A percentile compares a stretch with the other conserved stretches of the same genome.
Evolutionary conservation across 202 grass and related monocot species (phyloP).

Genomic region (Miscanthus sacchariflorus): DNA sequence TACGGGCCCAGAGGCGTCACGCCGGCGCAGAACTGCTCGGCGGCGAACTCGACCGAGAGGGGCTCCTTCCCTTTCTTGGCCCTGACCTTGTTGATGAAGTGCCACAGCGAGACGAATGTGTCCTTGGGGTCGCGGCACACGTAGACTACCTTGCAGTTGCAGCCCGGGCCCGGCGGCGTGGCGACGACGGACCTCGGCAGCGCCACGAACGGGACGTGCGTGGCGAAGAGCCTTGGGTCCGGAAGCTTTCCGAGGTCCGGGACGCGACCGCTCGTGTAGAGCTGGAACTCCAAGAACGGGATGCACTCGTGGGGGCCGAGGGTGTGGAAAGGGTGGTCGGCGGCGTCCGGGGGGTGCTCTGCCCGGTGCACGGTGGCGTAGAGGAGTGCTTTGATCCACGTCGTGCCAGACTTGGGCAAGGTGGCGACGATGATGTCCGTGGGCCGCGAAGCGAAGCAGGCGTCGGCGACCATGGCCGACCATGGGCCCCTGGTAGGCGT

Average conservation of each 20-base stretch:
- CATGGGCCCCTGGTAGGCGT: too few relatives aligned
- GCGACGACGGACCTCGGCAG: slow-evolving; percentile 18
- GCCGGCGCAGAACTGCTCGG: slow-evolving; percentile 17
- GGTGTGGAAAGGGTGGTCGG: slow-evolving; percentile 22
- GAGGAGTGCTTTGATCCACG: slow-evolving; percentile 57
- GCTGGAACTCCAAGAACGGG: slow-evolving; percentile 16
- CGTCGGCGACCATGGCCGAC: neutral
- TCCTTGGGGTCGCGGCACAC: slow-evolving; percentile 58
- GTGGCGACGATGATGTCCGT: slow-evolving; percentile 54
- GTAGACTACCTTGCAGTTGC: slow-evolving; percentile 50
- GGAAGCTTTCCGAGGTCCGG: slow-evolving; percentile 40
- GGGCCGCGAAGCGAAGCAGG: slow-evolving; percentile 43
- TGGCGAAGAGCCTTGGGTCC: slow-evolving; percentile 50
- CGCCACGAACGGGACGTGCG: slow-evolving; percentile 47
- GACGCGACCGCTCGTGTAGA: slow-evolving; percentile 16
- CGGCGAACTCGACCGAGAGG: neutral
- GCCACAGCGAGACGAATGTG: slow-evolving; percentile 34
- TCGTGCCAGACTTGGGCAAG: slow-evolving; percentile 53
- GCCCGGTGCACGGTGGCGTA: slow-evolving; percentile 41
- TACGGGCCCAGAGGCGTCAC: neutral
- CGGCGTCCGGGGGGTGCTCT: neutral
- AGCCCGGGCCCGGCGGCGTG: neutral
- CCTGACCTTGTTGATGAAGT: slow-evolving; percentile 32
- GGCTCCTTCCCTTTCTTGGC: slow-evolving; percentile 1
- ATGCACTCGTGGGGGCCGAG: slow-evolving; percentile 34